Percentiles rank a stretch among this genome's conserved stretches.
Conservation (phyloP, 2,329 filamentous ascomycete species). For the Samsoniella hepiali region DNA sequence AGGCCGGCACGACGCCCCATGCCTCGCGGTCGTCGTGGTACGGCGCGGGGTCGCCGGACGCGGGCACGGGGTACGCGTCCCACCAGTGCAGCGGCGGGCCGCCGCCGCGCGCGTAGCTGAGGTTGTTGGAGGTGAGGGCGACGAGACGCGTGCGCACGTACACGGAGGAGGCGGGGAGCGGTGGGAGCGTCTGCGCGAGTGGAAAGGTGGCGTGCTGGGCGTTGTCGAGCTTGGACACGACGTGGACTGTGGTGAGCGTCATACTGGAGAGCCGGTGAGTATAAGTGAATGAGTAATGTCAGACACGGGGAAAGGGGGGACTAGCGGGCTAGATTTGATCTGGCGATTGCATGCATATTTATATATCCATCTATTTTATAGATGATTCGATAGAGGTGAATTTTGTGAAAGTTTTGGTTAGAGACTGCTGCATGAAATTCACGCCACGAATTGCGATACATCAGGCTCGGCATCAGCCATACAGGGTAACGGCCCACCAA, state of each 20-base stretch:
- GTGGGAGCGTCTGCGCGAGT: not conserved
- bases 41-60: slow-evolving; percentile 30
- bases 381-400: no score
- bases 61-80: slow-evolving; percentile 42
- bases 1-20: slow-evolving; percentile 48
- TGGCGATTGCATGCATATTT: no score
- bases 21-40: slow-evolving; percentile 32
- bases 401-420: no score
- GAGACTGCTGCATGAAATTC: no score
- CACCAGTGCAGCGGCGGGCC: slow-evolving; percentile 33
- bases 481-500: no score
- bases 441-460: no score
- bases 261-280: not conserved
- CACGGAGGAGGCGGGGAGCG: slow-evolving; percentile 27
- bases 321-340: no score
- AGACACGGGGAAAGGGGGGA: no score
- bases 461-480: no score
- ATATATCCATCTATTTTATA: no score
- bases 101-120: slow-evolving; percentile 33
- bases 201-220: not conserved
- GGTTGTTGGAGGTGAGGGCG: slow-evolving; percentile 34
- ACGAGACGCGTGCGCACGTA: slow-evolving; percentile 30
- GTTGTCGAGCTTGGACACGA: slow-evolving; percentile 13
- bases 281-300: no score
- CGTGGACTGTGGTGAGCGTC: not conserved